A percentile compares a stretch with the other conserved stretches of the same genome.
These are phyloP conservation scores for Aspergillus diversus DNA, from an alignment of 495 filamentous ascomycete species.

Conservation along the genomic window DNA sequence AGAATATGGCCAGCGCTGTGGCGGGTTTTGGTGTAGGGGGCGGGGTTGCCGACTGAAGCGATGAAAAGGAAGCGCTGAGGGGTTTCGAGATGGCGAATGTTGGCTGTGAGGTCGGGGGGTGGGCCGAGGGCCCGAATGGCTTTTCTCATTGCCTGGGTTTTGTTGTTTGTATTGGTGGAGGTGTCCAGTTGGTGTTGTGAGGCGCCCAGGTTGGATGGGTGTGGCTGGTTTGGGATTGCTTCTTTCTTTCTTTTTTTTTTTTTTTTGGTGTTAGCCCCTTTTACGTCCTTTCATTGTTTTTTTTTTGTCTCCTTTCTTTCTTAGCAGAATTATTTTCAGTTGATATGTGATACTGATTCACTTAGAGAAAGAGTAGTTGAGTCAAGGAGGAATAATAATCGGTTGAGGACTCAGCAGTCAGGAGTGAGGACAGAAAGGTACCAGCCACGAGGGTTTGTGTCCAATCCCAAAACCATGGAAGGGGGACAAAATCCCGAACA, in stretches of 20 bases:
- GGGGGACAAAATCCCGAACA: neutral
- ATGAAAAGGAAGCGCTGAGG: constrained; percentile 59
- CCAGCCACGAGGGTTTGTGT: neutral
- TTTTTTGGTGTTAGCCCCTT: neutral
- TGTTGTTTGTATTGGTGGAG: constrained; percentile 4
- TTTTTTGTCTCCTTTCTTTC: neutral
- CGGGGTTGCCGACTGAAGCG: constrained; percentile 73
- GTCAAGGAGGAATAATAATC: neutral
- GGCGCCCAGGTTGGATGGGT: too few species aligned
- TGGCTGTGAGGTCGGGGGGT: neutral
- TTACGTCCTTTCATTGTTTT: neutral
- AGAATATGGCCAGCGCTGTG: constrained; percentile 81
- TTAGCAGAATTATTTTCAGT: neutral
- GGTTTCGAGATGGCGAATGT: constrained; percentile 17
- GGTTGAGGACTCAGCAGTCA: neutral
- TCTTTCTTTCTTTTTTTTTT: neutral
- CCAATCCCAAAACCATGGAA: constrained; percentile 5
- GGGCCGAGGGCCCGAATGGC: neutral
- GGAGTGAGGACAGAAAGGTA: too few species aligned
- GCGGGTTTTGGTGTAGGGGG: constrained; percentile 67
- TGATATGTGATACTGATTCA: neutral
- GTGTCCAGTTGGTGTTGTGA: too few species aligned
- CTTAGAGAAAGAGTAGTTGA: neutral
- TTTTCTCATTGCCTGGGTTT: constrained; percentile 12
- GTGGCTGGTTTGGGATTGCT: neutral